Percentiles rank a stretch among this genome's conserved stretches.
phyloP scores from a whole-genome alignment of 2,329 filamentous ascomycete species.

The Aaosphaeria arxii region DNA sequence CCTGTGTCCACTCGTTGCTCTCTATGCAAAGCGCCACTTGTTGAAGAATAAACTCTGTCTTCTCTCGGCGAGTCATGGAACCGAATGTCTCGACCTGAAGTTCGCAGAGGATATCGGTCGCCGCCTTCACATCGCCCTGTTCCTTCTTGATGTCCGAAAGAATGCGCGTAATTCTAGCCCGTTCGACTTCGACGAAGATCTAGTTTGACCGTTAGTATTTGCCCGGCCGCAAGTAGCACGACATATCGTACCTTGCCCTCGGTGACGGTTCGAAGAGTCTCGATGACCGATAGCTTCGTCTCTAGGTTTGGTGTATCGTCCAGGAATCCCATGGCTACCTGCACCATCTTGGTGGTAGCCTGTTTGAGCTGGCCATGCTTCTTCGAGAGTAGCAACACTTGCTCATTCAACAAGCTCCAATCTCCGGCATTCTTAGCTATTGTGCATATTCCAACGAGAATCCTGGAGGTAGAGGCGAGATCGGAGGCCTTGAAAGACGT shows the following conservation, averaged over 20 bases:
- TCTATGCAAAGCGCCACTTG: constrained; percentile 95
- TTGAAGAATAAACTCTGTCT: constrained; percentile 97
- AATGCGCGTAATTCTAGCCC: constrained; percentile 90
- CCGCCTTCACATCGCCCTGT: constrained; percentile 86
- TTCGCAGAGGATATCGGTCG: constrained; percentile 91
- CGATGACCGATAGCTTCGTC: constrained; percentile 88
- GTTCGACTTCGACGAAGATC: constrained; percentile 99
- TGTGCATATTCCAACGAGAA: constrained; percentile 84
- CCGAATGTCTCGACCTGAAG: constrained; percentile 98
- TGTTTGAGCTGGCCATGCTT: constrained; percentile 99
- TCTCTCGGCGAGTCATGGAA: constrained; percentile 94
- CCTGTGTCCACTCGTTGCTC: constrained; percentile 93
- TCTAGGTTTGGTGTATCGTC: constrained; percentile 81
- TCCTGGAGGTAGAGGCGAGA: constrained; percentile 87
- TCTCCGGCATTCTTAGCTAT: constrained; percentile 91
- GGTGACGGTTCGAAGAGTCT: constrained; percentile 91
- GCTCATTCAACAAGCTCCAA: constrained; percentile 94
- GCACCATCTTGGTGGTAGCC: constrained; percentile 98
- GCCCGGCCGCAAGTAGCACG: not conserved
- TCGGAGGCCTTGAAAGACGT: constrained; percentile 72
- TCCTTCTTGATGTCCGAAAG: constrained; percentile 96
- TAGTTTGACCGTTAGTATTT: constrained; percentile 31
- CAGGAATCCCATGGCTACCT: constrained; percentile 89
- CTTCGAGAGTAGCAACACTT: constrained; percentile 93
- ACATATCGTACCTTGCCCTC: constrained; percentile 74